Evolutionary conservation across 441 rosid species (phyloP).

Genomic region (Corymbia citriodora): DNA sequence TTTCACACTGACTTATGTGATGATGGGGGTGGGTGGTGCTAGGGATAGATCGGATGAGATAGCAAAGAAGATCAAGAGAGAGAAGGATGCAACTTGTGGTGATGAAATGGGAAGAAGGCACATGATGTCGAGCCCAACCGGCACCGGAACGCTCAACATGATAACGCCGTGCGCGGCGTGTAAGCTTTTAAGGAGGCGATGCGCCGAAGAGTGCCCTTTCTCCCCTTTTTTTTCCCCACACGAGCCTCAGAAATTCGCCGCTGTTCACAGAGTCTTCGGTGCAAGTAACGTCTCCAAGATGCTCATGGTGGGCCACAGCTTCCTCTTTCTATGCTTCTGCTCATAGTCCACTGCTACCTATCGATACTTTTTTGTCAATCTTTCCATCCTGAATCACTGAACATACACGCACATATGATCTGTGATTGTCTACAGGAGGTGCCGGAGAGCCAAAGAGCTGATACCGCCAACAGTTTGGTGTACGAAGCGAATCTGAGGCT

Average conservation of each 20-base stretch:
- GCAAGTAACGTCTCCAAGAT: conserved; percentile 12
- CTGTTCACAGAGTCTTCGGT: conserved; percentile 4
- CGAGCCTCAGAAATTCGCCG: conserved; percentile 6
- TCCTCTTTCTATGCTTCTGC: not conserved
- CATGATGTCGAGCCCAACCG: not conserved
- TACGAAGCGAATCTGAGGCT: conserved; percentile 7
- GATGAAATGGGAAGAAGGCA: not conserved
- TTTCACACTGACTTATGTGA: not conserved
- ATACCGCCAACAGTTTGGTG: conserved; percentile 3
- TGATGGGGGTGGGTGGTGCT: not conserved
- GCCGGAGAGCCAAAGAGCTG: conserved; percentile 5
- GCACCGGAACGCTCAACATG: not conserved
- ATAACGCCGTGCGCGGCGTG: conserved; percentile 10
- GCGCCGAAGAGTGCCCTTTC: conserved; percentile 8
- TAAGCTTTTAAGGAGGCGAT: conserved; percentile 5
- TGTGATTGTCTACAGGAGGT: not conserved
- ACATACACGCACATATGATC: not conserved
- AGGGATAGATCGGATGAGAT: not conserved
- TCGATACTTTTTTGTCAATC: not conserved
- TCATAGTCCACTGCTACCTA: not conserved
- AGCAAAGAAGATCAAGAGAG: not conserved
- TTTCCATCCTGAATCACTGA: not conserved
- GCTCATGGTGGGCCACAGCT: not conserved
- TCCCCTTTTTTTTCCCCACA: conserved; percentile 5
- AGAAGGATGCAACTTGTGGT: not conserved